Conservation (phyloP, 1,284 basidiomycete species). For the Trametes polyzona region DNA sequence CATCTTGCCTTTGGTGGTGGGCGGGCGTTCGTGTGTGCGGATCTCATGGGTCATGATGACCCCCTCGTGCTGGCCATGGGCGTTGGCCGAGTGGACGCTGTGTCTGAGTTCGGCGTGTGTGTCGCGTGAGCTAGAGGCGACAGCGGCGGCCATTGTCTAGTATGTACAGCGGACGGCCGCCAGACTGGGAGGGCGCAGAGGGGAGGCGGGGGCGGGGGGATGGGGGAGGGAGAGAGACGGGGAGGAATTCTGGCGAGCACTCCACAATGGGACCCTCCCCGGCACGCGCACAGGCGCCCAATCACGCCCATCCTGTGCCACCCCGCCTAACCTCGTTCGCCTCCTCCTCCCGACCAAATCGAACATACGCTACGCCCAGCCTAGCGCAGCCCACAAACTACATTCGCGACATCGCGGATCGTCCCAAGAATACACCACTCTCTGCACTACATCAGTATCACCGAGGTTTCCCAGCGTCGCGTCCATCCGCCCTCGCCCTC, state of each 20-base stretch:
- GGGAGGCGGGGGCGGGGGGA: background rate
- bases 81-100: constrained; percentile 25
- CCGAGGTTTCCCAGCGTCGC: constrained; percentile 24
- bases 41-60: constrained; percentile 66
- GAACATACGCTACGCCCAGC: background rate
- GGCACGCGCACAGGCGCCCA: constrained; percentile 16
- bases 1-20: constrained; percentile 42
- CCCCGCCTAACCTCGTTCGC: background rate
- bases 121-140: constrained; percentile 24
- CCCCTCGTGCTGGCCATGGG: constrained; percentile 31
- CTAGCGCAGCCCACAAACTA: background rate
- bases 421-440: constrained; percentile 12
- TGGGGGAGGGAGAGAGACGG: constrained; percentile 11
- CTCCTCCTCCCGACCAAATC: background rate
- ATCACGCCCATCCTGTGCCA: constrained; percentile 14
- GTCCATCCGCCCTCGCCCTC: background rate
- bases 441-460: constrained; percentile 14
- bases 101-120: constrained; percentile 16
- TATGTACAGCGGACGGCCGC: constrained; percentile 24
- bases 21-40: constrained; percentile 21
- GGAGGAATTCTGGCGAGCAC: constrained; percentile 13
- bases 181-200: constrained; percentile 6
- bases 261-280: constrained; percentile 16
- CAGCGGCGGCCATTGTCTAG: constrained; percentile 27
- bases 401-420: constrained; percentile 8